A percentile compares a stretch with the other conserved stretches of the same genome.
These are phyloP conservation scores for Phytophthora uliginosa DNA, from an alignment of 352 stramenopile species.

Conservation along the genomic window DNA sequence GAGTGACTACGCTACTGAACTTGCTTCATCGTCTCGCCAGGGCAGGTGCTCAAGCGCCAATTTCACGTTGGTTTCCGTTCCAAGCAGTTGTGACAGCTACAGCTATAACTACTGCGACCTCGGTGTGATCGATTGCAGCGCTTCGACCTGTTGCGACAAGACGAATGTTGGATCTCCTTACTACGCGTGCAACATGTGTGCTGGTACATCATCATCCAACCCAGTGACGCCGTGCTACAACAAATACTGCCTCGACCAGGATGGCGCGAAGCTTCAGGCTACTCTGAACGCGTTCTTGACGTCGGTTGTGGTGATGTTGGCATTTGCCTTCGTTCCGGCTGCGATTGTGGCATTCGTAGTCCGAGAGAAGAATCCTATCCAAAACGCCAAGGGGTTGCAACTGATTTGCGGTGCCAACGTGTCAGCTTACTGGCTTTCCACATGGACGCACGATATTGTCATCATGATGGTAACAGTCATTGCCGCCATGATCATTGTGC, in stretches of 20 bases:
- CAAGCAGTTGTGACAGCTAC: slow-evolving; percentile 33
- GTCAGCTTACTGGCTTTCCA: slow-evolving; percentile 69
- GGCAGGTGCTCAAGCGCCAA: slow-evolving; percentile 36
- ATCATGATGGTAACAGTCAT: slow-evolving; percentile 55
- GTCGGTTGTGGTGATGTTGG: slow-evolving; percentile 70
- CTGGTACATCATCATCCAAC: slow-evolving; percentile 28
- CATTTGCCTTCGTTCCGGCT: slow-evolving; percentile 77
- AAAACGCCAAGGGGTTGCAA: slow-evolving; percentile 77
- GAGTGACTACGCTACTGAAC: slow-evolving; percentile 30
- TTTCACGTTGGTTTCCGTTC: slow-evolving; percentile 31
- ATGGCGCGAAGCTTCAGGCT: slow-evolving; percentile 71
- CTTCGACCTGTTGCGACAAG: slow-evolving; percentile 51
- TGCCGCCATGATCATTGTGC: slow-evolving; percentile 47
- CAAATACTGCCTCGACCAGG: slow-evolving; percentile 52
- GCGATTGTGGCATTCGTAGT: slow-evolving; percentile 75
- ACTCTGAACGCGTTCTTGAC: slow-evolving; percentile 74
- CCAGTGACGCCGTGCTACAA: slow-evolving; percentile 50
- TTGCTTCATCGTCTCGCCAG: slow-evolving; percentile 37
- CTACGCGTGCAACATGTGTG: slow-evolving; percentile 54
- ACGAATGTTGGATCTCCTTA: slow-evolving; percentile 51
- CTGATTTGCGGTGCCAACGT: slow-evolving; percentile 66
- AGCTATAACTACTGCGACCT: slow-evolving; percentile 56
- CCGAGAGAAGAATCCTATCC: slow-evolving; percentile 67
- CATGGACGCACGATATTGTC: slow-evolving; percentile 63
- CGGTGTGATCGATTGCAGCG: slow-evolving; percentile 57